Percentiles rank a stretch among this genome's conserved stretches.
These are phyloP conservation scores for Sordariomycetes sp. DNA, from an alignment of 2,329 filamentous ascomycete genomes.

Conservation along the genomic window DNA sequence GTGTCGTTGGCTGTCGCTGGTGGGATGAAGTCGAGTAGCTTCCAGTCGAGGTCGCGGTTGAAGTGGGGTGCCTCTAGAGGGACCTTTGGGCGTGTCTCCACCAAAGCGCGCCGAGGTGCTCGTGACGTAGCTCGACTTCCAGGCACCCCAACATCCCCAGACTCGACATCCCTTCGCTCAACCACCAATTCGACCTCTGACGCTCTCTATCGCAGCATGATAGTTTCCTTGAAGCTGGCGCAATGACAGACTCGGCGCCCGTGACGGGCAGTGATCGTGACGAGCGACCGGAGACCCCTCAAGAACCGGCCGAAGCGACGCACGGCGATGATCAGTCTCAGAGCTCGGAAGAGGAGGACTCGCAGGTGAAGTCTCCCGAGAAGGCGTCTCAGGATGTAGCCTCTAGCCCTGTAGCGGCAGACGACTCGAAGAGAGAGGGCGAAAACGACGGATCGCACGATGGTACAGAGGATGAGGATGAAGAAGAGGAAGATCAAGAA, in stretches of 20 bases:
- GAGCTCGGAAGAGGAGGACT: neutral
- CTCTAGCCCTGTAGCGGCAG: neutral
- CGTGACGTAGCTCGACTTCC: neutral
- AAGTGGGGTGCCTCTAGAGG: neutral
- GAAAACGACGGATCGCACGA: constrained; percentile 14
- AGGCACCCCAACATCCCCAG: neutral
- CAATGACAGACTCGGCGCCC: constrained; percentile 8
- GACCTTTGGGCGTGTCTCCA: no score
- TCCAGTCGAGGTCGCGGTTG: neutral
- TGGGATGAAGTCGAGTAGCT: constrained; percentile 1
- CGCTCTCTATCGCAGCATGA: constrained; percentile 1
- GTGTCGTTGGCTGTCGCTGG: neutral
- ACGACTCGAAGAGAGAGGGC: constrained; percentile 9
- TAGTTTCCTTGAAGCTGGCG: neutral
- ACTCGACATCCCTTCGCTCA: neutral
- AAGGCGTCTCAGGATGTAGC: neutral
- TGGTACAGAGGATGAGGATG: constrained; percentile 26
- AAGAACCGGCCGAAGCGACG: neutral
- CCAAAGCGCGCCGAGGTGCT: neutral
- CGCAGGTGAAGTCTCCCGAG: neutral
- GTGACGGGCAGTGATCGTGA: constrained; percentile 5
- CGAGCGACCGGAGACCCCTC: neutral
- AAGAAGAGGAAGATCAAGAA: constrained; percentile 33
- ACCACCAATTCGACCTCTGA: neutral
- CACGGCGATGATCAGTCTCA: neutral